Base-by-base conservation (phyloP, 768 basidiomycete species). In the Collybia mongolica region DNA sequence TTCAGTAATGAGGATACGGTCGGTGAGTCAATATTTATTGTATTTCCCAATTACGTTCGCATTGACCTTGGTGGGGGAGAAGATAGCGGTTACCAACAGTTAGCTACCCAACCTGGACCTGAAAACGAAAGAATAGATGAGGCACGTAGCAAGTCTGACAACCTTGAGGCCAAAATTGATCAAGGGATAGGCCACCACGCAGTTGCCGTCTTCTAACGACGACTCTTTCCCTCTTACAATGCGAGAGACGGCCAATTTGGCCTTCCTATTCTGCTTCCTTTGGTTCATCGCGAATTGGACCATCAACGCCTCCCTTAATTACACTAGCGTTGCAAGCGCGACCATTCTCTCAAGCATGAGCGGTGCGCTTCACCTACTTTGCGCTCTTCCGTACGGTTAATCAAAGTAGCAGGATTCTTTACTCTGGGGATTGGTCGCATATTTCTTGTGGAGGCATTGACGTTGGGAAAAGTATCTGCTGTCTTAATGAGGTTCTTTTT, bases 221-320 rank as follows among this genome's bases (percentile, higher is more conserved):
- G 39, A 35, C 29, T 49, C 59, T 14, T 55, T 57, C 2, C 82
- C 78, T 26, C 66, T 94, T 28, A 85, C 85, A 1, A 67, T 68
- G 2, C 63, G 63, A 39, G 85, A 97, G 69, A 98, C 97, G 0
- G 84, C 86, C 6, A 67, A 78, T 35, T 75, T 99, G 11, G 92
- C 96, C 3, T 71, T 82, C 5, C 68, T 77, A 44, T 98, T 98
- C 67, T 93, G 88, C 65, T 76, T 90, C 51, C 72, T 96, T 29
- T 99, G 95, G 93, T 97, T 99, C 60, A 73, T 84, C 32, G 96
- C 96, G 11, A 98, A 98, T 62, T 98, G 94, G 92, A 67, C 84
- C 9, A 72, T 96, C 24, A 97, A 95, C 63, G 86, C 85, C 1
- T 76, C 89, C 17, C 75, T 98, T 39, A 84, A 81, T 24, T 89